Percentiles rank a stretch among this genome's conserved stretches.
phyloP scores from a whole-genome alignment of 2,329 filamentous ascomycete genomes.

The Incumbomyces delicatus region DNA sequence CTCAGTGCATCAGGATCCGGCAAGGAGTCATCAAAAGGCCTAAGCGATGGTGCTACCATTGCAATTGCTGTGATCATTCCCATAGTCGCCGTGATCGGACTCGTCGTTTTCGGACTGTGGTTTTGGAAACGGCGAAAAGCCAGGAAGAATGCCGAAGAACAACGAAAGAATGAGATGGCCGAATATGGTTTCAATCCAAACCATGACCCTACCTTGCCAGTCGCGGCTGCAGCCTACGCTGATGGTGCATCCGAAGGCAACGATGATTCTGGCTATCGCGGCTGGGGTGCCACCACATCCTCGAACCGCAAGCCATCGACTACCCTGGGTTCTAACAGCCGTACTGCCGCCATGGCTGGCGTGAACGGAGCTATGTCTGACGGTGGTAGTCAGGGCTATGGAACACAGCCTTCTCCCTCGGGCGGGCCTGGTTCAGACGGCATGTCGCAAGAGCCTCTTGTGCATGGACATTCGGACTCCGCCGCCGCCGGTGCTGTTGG shows the following conservation, averaged over 20 bases:
- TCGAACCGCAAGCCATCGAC: conserved; percentile 78
- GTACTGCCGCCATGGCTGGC: conserved; percentile 37
- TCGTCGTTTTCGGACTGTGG: conserved; percentile 41
- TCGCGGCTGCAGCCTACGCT: conserved; percentile 39
- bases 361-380: conserved; percentile 55
- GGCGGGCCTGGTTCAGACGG: conserved; percentile 53
- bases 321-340: conserved; percentile 65
- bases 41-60: conserved; percentile 55
- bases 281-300: conserved; percentile 78
- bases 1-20: conserved; percentile 10
- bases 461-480: conserved; percentile 17
- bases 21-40: conserved; percentile 24
- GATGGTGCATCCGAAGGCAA: conserved; percentile 62
- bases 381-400: conserved; percentile 47
- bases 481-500: conserved; percentile 54
- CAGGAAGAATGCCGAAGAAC: conserved; percentile 73
- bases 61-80: conserved; percentile 91
- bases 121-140: conserved; percentile 85
- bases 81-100: conserved; percentile 66
- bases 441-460: conserved; percentile 57
- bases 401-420: conserved; percentile 51
- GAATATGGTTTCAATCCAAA: conserved; percentile 99
- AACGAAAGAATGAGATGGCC: conserved; percentile 88
- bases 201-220: conserved; percentile 70
- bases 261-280: conserved; percentile 80